These are phyloP conservation scores for Datura wrightii DNA, from an alignment of 257 asterid species.

Conservation along the genomic window DNA sequence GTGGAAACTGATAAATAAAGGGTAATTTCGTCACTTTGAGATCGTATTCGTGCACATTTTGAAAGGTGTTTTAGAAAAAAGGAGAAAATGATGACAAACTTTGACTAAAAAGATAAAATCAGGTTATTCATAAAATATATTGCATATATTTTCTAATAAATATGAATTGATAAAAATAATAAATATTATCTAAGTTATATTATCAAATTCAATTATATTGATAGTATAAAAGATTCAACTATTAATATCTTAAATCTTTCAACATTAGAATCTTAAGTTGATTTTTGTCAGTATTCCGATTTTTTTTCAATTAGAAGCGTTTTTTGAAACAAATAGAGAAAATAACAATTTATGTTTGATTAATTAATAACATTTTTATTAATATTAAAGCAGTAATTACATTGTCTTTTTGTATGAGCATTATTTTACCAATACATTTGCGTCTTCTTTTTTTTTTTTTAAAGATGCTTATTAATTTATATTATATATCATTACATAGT, in stretches of 20 bases:
- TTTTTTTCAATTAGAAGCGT: too few species aligned
- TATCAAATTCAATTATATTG: not conserved
- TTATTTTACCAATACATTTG: too few species aligned
- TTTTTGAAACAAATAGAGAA: too few species aligned
- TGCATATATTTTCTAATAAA: not conserved
- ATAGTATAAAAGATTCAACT: not conserved
- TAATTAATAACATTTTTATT: not conserved
- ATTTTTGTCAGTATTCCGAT: too few species aligned
- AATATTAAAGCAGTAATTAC: too few species aligned
- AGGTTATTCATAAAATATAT: not conserved
- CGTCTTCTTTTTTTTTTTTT: too few species aligned
- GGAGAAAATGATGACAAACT: not conserved
- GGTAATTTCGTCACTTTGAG: not conserved
- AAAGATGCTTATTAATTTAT: too few species aligned
- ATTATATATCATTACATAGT: too few species aligned
- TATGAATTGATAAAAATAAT: too few species aligned
- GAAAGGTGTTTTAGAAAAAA: not conserved
- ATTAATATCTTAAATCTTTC: not conserved
- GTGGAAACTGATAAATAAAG: not conserved
- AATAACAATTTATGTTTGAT: not conserved
- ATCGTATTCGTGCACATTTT: not conserved
- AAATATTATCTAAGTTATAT: not conserved
- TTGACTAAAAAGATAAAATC: not conserved
- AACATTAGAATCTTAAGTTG: not conserved
- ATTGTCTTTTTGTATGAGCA: too few species aligned